A percentile compares a stretch with the other conserved stretches of the same genome.
phyloP scores from a whole-genome alignment of 169 alveolate genomes.

The Cryptosporidium canis region DNA sequence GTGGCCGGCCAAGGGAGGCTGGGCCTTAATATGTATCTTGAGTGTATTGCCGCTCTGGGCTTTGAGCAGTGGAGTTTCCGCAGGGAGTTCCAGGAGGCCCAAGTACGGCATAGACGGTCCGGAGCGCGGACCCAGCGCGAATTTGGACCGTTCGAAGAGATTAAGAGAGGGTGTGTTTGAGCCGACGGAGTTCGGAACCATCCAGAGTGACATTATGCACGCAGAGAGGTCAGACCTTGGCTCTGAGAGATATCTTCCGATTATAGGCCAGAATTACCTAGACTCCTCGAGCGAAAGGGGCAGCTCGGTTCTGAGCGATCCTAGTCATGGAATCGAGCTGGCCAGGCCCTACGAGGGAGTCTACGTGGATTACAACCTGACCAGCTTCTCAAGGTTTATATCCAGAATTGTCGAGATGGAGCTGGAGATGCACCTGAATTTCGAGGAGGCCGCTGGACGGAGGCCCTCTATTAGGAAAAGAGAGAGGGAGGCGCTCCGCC shows the following conservation, averaged over 20 bases:
- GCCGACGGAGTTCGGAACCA: constrained; percentile 28
- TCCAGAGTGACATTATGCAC: neutral
- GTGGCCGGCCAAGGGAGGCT: neutral
- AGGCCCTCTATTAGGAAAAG: neutral
- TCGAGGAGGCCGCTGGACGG: neutral
- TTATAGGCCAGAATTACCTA: constrained; percentile 1
- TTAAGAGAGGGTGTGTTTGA: constrained; percentile 48
- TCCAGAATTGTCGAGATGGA: constrained; percentile 66
- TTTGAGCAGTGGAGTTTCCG: neutral
- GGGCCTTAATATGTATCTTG: neutral
- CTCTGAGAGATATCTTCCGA: neutral
- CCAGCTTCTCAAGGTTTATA: constrained; percentile 37
- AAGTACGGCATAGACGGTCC: neutral
- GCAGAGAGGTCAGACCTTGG: neutral
- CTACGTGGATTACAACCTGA: constrained; percentile 17
- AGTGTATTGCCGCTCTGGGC: neutral
- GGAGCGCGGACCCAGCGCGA: neutral
- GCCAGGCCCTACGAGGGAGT: constrained; percentile 48
- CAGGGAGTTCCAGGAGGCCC: neutral
- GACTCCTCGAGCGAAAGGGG: neutral
- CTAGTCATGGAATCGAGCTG: neutral
- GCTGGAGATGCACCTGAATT: constrained; percentile 41
- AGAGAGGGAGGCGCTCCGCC: neutral
- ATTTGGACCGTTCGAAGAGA: constrained; percentile 58
- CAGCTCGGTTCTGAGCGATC: neutral